Evolutionary conservation across 1,139 yeast genomes (phyloP), one percentile per base, ranked within the genome.

Genomic region (Candida sanyaensis): DNA sequence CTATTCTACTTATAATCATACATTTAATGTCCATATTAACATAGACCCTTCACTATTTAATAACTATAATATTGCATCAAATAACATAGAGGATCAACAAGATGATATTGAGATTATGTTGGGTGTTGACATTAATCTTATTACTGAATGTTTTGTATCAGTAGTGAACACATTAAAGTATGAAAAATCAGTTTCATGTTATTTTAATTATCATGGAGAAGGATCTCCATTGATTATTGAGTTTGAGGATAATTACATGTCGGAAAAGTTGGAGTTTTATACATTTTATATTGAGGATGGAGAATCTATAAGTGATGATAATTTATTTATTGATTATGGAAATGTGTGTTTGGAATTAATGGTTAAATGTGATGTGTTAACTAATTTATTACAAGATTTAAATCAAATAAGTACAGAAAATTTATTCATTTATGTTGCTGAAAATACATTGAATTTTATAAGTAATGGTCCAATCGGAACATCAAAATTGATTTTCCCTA

Each of bases 401-500:
- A 80, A 77, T 48, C 88, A 85, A 49, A 74, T 87, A 26, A 78
- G 75, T 43, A 84, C 95, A 1, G 75, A 76, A 31, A 83, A 81
- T 24, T 69, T 89, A 42, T 81, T 78, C 46, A 61, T 88, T 11
- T 28, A 33, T 26, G 44, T 33, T 11, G 57, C 62, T n/a, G 59
- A 57, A 3, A 69, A 67, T 32, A 72, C 69, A 51, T 59, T 81
- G 30, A 70, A 75, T 40, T 77, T 90, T 49, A 79, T 87, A 3
- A 85, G 95, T 1, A 74, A 73, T 43, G 86, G 91, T 3, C 83
- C 81, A 10, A 74, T 88, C 41, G 96, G 96, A 0, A 72, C 76
- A 43, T 84, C 89, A 47, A 84, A 86, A 59, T 70, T 88, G 26
- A 75, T 80, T 9, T 77, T 86, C 50, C 96, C 96, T 0, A 79